Conservation (phyloP, 116 monocot species). For the Trichopus zeylanicus region DNA sequence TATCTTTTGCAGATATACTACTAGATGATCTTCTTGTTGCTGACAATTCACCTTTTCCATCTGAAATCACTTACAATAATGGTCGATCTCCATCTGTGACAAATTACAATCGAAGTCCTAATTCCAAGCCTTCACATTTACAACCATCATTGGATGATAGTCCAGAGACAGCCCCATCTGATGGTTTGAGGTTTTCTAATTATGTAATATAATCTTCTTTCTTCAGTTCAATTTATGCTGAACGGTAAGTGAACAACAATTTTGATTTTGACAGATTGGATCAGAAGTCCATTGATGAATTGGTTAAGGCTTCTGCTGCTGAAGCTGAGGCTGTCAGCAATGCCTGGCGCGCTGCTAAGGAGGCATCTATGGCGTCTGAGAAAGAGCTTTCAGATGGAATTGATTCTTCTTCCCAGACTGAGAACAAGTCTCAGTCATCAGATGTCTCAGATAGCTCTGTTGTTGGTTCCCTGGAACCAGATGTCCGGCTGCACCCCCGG, state of each 20-base stretch:
- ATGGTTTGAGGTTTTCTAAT: constrained; percentile 43
- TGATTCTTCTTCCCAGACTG: constrained; percentile 25
- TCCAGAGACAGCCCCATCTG: constrained; percentile 20
- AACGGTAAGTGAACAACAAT: constrained; percentile 2
- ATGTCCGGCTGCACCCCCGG: constrained; percentile 86
- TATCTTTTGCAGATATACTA: constrained; percentile 52
- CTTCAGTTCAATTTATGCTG: not conserved
- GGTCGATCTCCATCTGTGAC: constrained; percentile 20
- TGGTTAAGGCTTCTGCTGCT: constrained; percentile 77
- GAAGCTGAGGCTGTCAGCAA: constrained; percentile 87
- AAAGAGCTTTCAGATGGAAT: constrained; percentile 41
- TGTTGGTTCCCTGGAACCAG: constrained; percentile 38
- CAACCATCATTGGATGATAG: constrained; percentile 25
- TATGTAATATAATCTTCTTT: no score
- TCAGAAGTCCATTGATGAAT: constrained; percentile 67
- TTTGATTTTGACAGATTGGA: constrained; percentile 45
- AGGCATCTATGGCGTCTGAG: constrained; percentile 54
- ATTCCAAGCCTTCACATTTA: constrained; percentile 16
- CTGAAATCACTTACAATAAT: constrained; percentile 46
- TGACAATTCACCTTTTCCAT: constrained; percentile 71
- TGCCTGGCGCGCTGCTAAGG: constrained; percentile 68
- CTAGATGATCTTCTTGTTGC: constrained; percentile 88
- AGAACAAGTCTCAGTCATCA: constrained; percentile 21
- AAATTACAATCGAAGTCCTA: constrained; percentile 20
- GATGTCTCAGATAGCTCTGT: constrained; percentile 24